Base-by-base conservation (phyloP, 805 yeast species). In the Sugiyamaella boreocaroliniensis region DNA sequence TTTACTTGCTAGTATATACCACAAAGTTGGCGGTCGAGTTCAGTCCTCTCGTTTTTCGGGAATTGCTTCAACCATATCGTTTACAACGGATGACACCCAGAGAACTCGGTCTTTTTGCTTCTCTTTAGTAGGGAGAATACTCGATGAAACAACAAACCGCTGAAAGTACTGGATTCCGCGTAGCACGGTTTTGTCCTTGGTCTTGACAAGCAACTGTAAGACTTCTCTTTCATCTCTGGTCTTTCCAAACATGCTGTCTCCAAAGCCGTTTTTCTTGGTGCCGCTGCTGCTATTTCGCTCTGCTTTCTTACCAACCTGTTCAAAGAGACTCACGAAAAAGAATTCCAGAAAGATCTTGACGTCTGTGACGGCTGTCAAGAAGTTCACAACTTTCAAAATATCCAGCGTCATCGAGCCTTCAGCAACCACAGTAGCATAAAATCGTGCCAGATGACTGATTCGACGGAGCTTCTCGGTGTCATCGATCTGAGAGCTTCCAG, bases 321-420 rank as follows among this genome's bases (percentile, higher is more conserved):
- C 84, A 42, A 87, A 73, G 57, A 89, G 74, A 6, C 85, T 80
- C 22, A 85, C 83, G 49, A 90, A 67, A 48, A 87, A 67, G 29
- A 89, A 76, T 63, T 92, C 97, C 57, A 88, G 55, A 61, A 92
- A 88, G 18, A 89, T 67, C 40, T 75, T 75, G 1, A 82, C 75
- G 56, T 87, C 90, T 0, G 76, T 61, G 19, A 76, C 74, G 0
- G 82, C 79, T 0, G 89, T 79, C 52, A 90, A 68, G 54, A 90
- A 83, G 59, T 92, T 86, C 32, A 87, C 78, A 6, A 81, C 82
- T 58, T 85, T 80, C 58, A 93, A 74, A 1, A 86, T 69, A 62
- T 87, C 90, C 47, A 93, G 71, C 2, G 89, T 81, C 55, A 92
- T 71, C 0, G 83, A 76, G 1, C 86, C 87, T 61, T 86, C 89